These are phyloP conservation scores for Talaromyces amestolkiae DNA, from an alignment of 2,329 filamentous ascomycete species.

Conservation along the genomic window DNA sequence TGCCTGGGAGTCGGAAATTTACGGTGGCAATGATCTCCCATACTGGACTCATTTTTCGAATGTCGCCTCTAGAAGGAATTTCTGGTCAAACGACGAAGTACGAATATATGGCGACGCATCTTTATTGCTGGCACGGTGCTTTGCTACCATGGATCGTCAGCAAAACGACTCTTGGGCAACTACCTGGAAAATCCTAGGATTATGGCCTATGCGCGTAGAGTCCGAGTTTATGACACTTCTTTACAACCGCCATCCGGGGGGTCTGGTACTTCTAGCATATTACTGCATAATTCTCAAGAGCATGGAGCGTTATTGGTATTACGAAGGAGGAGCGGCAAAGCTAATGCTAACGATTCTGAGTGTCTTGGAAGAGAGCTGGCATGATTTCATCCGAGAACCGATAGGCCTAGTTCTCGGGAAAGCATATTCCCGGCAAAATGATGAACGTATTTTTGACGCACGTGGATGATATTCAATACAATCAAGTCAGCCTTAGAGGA, in stretches of 20 bases:
- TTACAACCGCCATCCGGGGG: conserved; percentile 31
- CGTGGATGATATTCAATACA: background rate
- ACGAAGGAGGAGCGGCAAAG: conserved; percentile 28
- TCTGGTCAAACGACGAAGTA: background rate
- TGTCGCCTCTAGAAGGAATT: background rate
- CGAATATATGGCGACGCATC: conserved; percentile 3
- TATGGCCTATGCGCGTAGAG: conserved; percentile 39
- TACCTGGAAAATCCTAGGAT: conserved; percentile 27
- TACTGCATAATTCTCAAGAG: conserved; percentile 37
- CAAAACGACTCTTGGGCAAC: conserved; percentile 27
- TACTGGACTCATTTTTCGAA: background rate
- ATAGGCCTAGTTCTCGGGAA: background rate
- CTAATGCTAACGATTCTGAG: background rate
- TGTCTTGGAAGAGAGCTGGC: conserved; percentile 2
- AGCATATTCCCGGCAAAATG: background rate
- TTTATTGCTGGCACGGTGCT: background rate
- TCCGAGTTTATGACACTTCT: conserved; percentile 33
- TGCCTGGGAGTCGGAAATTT: conserved; percentile 24
- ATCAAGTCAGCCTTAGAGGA: background rate
- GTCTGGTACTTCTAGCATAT: conserved; percentile 39
- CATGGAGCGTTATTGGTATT: conserved; percentile 39
- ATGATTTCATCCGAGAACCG: background rate
- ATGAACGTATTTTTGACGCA: too few species aligned
- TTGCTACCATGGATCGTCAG: background rate
- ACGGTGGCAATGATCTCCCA: background rate